Conservation (phyloP, 148 eudicot species). For the Vaccinium myrtillus region DNA sequence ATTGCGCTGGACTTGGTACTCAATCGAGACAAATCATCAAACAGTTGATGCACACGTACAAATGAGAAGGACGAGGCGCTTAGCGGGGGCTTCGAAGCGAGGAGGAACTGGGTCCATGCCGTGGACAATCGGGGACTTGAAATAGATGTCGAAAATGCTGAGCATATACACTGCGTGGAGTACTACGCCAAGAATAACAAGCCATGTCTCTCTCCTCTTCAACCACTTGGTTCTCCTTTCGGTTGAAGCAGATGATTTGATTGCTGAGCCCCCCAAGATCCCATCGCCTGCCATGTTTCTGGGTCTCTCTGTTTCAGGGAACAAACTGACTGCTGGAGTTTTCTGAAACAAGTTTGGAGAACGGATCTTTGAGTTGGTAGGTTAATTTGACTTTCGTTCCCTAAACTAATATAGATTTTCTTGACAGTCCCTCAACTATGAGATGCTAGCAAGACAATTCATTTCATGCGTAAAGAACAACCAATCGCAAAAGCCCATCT, state of each 20-base stretch:
- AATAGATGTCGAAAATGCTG: constrained; percentile 94
- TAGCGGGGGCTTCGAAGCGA: constrained; percentile 74
- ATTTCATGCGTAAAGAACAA: too few relatives aligned
- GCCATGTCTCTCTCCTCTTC: constrained; percentile 73
- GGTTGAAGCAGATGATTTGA: constrained; percentile 23
- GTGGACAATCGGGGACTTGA: constrained; percentile 94
- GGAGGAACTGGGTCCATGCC: constrained; percentile 98
- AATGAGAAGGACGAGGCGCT: constrained; percentile 81
- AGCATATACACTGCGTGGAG: constrained; percentile 94
- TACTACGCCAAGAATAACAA: constrained; percentile 70
- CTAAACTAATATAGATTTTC: too few relatives aligned
- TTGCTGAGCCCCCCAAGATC: constrained; percentile 37
- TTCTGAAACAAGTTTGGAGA: not conserved
- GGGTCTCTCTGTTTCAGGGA: not conserved
- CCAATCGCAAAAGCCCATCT: too few relatives aligned
- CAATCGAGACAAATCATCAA: constrained; percentile 29
- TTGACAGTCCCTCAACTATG: too few relatives aligned
- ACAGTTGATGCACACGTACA: constrained; percentile 40
- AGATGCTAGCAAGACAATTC: too few relatives aligned
- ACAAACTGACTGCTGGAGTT: not conserved
- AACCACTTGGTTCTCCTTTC: constrained; percentile 36
- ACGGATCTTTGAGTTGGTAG: not conserved
- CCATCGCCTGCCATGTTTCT: constrained; percentile 40
- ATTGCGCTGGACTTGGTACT: not conserved
- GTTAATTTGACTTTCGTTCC: too few relatives aligned